Conservation (phyloP, 495 filamentous ascomycete genomes). For the Parathielavia appendiculata region DNA sequence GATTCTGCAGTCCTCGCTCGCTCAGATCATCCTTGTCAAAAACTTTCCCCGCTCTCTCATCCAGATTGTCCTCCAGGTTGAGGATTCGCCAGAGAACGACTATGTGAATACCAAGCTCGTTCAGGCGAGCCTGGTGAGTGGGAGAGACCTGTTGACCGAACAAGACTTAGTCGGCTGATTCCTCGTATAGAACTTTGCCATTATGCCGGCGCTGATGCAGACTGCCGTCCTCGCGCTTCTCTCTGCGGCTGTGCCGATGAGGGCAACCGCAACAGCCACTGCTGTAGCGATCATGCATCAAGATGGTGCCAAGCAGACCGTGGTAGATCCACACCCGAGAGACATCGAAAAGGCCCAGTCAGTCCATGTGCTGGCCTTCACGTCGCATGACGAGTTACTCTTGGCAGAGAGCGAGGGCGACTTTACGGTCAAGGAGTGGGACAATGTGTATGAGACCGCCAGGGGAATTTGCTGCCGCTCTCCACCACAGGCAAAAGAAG, state of each 20-base stretch:
- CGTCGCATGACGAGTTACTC: slow-evolving; percentile 66
- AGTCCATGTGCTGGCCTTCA: slow-evolving; percentile 73
- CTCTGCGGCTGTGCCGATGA: slow-evolving; percentile 69
- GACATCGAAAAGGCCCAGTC: slow-evolving; percentile 57
- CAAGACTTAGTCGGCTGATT: slow-evolving; percentile 16
- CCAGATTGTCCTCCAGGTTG: slow-evolving; percentile 62
- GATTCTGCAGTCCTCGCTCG: slow-evolving; percentile 59
- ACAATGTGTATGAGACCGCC: slow-evolving; percentile 60
- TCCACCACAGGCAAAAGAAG: slow-evolving; percentile 31
- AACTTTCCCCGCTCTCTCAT: slow-evolving; percentile 64
- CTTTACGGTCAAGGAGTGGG: slow-evolving; percentile 75
- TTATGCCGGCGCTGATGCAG: slow-evolving; percentile 72
- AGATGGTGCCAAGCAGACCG: slow-evolving; percentile 39
- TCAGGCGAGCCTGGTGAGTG: slow-evolving; percentile 46
- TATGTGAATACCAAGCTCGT: slow-evolving; percentile 47
- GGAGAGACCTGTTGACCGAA: neutral
- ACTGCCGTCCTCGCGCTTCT: slow-evolving; percentile 67
- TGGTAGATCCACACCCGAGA: slow-evolving; percentile 51
- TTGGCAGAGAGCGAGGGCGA: slow-evolving; percentile 75
- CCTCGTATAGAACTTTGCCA: slow-evolving; percentile 56
- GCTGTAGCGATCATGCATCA: slow-evolving; percentile 55
- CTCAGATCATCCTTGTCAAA: slow-evolving; percentile 62
- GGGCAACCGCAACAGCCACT: slow-evolving; percentile 60
- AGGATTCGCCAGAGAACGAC: slow-evolving; percentile 51
- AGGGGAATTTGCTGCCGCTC: slow-evolving; percentile 56